Evolutionary conservation across 2,329 filamentous ascomycete genomes (phyloP), one percentile per base, ranked within the genome.

Genomic region (Claviceps fusiformis): DNA sequence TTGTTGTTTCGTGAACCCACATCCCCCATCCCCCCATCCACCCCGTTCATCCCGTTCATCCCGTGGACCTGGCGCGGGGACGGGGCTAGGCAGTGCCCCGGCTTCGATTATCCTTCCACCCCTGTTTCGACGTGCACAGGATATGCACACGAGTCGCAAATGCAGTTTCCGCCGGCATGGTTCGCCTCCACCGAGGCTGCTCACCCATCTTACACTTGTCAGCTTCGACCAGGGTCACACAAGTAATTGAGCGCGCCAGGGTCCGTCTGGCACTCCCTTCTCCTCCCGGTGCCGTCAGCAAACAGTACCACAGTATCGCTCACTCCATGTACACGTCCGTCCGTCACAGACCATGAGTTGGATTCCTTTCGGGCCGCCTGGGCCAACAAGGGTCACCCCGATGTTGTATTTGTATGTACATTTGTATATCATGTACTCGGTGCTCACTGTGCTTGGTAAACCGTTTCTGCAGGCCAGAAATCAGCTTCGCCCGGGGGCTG

Each of bases 171-270:
- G 54, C 53, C 43, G 53, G 50, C 53, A 47, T 49, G 56, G 56
- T 53, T 57, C 56, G 45, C 50, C 54, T 57, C 52, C 56, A 55
- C 52, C 44, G 53, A 55, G 53, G 50, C 53, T 57, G 41, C 47
- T 55, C 41, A 41, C 41, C 35, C 54, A 55, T 53, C 56, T 57
- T 53, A 58, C 54, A 19, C 31, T 41, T 24, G 49, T 47, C 54
- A 54, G 56, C 56, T 50, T 56, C 52, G 55, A 55, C 56, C 54
- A 55, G 54, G 56, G 52, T 50, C 54, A 53, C 50, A 11, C 54
- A 56, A 48, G 51, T 39, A 54, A 24, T 48, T 10, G 54, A 52
- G 39, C 27, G 37, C 50, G 53, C 56, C 43, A 29, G 49, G 31
- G 53, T 41, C 24, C 24, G 24, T 24, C 24, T 24, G 19, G 17